phyloP scores from a whole-genome alignment of 2,329 filamentous ascomycete species.

The Diaporthe sp. region DNA sequence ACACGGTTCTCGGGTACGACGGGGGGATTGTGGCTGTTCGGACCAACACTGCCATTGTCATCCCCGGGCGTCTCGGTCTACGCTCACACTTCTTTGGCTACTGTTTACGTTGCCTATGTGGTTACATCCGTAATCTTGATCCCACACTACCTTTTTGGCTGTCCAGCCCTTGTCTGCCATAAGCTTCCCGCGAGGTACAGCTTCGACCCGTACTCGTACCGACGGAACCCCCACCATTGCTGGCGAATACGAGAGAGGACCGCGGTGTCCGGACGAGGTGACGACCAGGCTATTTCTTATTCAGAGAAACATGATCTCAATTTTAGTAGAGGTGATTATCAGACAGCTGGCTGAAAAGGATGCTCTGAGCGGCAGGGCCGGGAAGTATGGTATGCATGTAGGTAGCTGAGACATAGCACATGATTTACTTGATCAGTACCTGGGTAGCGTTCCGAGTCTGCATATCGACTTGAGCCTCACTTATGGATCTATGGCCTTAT shows the following conservation, averaged over 20 bases:
- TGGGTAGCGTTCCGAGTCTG: background rate
- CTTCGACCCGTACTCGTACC: constrained; percentile 59
- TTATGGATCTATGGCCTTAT: background rate
- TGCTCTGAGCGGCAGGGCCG: constrained; percentile 55
- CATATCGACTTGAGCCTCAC: background rate
- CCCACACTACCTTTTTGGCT: constrained; percentile 60
- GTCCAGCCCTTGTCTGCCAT: constrained; percentile 46
- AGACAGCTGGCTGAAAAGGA: constrained; percentile 64
- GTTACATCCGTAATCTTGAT: constrained; percentile 61
- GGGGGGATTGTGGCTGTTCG: background rate
- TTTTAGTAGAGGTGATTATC: constrained; percentile 66
- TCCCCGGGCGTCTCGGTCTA: constrained; percentile 43
- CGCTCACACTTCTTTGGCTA: constrained; percentile 62
- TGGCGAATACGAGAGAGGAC: constrained; percentile 61
- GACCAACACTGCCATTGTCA: background rate
- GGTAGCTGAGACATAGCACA: background rate
- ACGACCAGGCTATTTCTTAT: constrained; percentile 70
- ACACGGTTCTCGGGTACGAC: background rate
- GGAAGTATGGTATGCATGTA: background rate
- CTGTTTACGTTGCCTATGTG: constrained; percentile 60
- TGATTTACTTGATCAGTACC: background rate
- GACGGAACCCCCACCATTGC: background rate
- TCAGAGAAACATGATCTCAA: constrained; percentile 72
- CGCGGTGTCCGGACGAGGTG: constrained; percentile 62
- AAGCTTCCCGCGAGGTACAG: constrained; percentile 60